Evolutionary conservation across 1,284 basidiomycete species (phyloP).

Genomic region (Filobasidium uniguttulatum): DNA sequence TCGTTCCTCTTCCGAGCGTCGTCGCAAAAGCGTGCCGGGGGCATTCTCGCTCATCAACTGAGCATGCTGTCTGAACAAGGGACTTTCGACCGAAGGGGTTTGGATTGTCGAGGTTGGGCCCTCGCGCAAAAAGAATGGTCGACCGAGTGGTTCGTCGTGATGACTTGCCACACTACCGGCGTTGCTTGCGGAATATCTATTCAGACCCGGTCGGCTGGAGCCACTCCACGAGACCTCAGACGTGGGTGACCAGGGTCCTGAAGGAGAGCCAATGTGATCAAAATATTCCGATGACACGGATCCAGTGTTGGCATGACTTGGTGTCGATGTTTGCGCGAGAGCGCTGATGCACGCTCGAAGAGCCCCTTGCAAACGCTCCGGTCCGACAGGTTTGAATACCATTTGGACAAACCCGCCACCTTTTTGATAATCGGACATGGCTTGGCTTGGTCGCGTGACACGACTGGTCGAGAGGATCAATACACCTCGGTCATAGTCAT

Average conservation of each 20-base stretch:
- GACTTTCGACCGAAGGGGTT: slow-evolving; percentile 5
- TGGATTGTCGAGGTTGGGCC: slow-evolving; percentile 18
- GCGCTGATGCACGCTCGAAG: slow-evolving; percentile 6
- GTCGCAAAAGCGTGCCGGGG: slow-evolving; percentile 20
- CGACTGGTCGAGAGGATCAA: slow-evolving; percentile 15
- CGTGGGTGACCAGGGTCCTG: slow-evolving; percentile 6
- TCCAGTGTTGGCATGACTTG: slow-evolving; percentile 5
- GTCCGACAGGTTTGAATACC: slow-evolving; percentile 79
- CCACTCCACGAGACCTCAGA: slow-evolving; percentile 3
- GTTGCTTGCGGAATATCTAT: slow-evolving; percentile 1
- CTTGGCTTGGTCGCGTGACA: slow-evolving; percentile 43
- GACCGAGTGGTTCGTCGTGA: slow-evolving; percentile 9
- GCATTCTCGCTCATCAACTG: slow-evolving; percentile 7
- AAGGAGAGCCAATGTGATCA: slow-evolving; percentile 9
- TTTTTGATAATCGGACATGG: slow-evolving; percentile 53
- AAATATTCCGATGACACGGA: slow-evolving; percentile 13
- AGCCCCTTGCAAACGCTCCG: slow-evolving; percentile 37
- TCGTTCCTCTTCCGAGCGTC: slow-evolving; percentile 33
- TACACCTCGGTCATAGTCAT: slow-evolving; percentile 4
- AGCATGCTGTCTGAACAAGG: slow-evolving; percentile 11
- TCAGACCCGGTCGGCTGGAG: neutral
- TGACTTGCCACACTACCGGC: neutral
- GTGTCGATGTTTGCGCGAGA: slow-evolving; percentile 6
- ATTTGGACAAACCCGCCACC: slow-evolving; percentile 77
- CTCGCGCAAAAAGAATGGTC: slow-evolving; percentile 24